A percentile compares a stretch with the other conserved stretches of the same genome.
phyloP scores from a whole-genome alignment of 192 early-diverging fungal species.

The Ramicandelaber brevisporus region DNA sequence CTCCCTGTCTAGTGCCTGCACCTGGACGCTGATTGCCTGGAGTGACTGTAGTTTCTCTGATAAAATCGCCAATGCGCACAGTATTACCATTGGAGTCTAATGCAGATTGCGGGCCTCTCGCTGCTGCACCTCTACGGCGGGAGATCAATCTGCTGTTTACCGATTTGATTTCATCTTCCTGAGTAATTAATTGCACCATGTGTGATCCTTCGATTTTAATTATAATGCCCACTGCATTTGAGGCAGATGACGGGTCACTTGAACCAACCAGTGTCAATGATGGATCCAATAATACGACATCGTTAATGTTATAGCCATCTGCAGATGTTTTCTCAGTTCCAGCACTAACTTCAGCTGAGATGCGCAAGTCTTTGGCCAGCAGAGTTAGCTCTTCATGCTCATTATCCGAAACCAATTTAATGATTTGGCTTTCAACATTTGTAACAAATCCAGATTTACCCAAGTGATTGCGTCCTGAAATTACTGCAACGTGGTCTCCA shows the following conservation, averaged over 20 bases:
- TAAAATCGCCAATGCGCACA: slow-evolving; percentile 35
- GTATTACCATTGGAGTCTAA: slow-evolving; percentile 25
- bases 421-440: slow-evolving; percentile 49
- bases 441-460: slow-evolving; percentile 78
- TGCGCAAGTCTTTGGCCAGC: slow-evolving; percentile 67
- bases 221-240: no score
- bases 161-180: no score
- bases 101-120: no score
- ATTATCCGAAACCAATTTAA: slow-evolving; percentile 52
- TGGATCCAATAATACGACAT: no score
- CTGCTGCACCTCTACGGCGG: slow-evolving; percentile 1
- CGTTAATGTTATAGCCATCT: slow-evolving; percentile 23
- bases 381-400: slow-evolving; percentile 51
- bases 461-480: slow-evolving; percentile 57
- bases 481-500: slow-evolving; percentile 88
- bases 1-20: no score
- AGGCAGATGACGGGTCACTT: no score
- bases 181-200: no score
- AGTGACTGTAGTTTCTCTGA: no score
- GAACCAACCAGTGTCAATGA: no score
- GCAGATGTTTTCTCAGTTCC: slow-evolving; percentile 19
- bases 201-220: no score
- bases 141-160: no score
- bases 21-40: no score
- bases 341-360: slow-evolving; percentile 41